Evolutionary conservation across 768 basidiomycete genomes (phyloP), one percentile per base, ranked within the genome.

Genomic region (Boletus rubroflammeus): DNA sequence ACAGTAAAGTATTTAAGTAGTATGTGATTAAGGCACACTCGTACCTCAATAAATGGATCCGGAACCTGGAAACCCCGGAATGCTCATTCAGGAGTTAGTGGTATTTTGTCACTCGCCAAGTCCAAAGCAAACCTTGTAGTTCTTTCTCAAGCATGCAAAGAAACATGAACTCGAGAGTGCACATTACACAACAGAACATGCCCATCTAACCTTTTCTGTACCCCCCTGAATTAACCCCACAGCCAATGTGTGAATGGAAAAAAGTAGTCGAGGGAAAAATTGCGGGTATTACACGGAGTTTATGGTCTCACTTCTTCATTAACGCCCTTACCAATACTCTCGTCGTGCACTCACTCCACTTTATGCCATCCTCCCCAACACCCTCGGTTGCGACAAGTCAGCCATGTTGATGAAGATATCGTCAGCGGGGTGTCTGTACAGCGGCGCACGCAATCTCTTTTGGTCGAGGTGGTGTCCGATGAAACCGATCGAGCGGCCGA

Each of bases 401-500:
- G 88, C 86, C 85, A 93, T 91, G 74, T 93, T 89, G 80, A 95
- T 94, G 74, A 92, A 93, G 77, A 95, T 93, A 68, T 94, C 93
- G 72, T 94, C 93, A 3, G 93, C 90, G 58, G 93, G 93, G 75
- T 91, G 92, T 61, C 94, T 86, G 83, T 98, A 96, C 50, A 98
- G 78, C 41, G 92, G 91, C 35, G 92, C 92, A 57, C 88, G 85
- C 68, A 96, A 83, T 62, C 93, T 83, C 81, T 94, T 95, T 81
- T 98, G 96, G 78, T 98, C 96, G 46, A 94, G 84, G 69, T 91
- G 91, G 77, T 92, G 93, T 38, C 93, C 93, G 65, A 96, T 93
- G 83, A 98, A 97, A 61, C 95, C 96, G 71, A 97, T 97, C 72
- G 90, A 93, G 61, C 96, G 91, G 44, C 96, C 96, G 51, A 98